Percentiles rank a stretch among this genome's conserved stretches.
phyloP scores from a whole-genome alignment of 2,329 filamentous ascomycete genomes.

The Blastomyces emzantsi region DNA sequence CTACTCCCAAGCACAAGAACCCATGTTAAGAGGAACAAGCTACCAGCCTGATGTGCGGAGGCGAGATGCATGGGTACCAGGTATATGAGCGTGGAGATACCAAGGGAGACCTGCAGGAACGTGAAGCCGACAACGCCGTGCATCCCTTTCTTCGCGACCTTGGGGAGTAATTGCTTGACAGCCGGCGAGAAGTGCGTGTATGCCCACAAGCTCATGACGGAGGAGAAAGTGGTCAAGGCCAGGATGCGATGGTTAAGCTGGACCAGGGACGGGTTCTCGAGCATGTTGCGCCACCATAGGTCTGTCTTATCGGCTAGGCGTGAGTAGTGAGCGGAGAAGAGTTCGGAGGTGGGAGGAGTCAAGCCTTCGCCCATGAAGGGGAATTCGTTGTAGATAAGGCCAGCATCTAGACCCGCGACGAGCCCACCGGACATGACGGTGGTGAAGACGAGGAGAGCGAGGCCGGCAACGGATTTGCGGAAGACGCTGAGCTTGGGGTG shows the following conservation, averaged over 20 bases:
- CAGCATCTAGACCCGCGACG: constrained; percentile 90
- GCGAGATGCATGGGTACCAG: constrained; percentile 84
- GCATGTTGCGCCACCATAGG: constrained; percentile 92
- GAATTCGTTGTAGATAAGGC: constrained; percentile 98
- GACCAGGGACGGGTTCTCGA: constrained; percentile 92
- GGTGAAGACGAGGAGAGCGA: constrained; percentile 69
- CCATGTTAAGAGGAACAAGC: constrained; percentile 73
- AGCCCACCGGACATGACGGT: constrained; percentile 92
- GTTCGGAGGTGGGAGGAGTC: constrained; percentile 69
- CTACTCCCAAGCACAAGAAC: constrained; percentile 70
- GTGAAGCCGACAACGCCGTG: constrained; percentile 76
- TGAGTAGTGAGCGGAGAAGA: constrained; percentile 79
- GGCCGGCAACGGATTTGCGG: constrained; percentile 59
- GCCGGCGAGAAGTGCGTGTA: constrained; percentile 62
- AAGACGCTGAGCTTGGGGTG: constrained; percentile 63
- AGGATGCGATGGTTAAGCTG: constrained; percentile 93
- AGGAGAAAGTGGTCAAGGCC: constrained; percentile 77
- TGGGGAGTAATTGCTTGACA: constrained; percentile 51
- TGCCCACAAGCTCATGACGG: constrained; percentile 68
- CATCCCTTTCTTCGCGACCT: constrained; percentile 57
- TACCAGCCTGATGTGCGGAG: constrained; percentile 86
- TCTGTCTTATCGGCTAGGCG: constrained; percentile 69
- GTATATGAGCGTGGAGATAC: constrained; percentile 86
- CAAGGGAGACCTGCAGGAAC: constrained; percentile 70
- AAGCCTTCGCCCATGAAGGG: constrained; percentile 85